These are phyloP conservation scores for Oryza brachyantha DNA, from an alignment of 176 grass and related monocot species.

Conservation along the genomic window DNA sequence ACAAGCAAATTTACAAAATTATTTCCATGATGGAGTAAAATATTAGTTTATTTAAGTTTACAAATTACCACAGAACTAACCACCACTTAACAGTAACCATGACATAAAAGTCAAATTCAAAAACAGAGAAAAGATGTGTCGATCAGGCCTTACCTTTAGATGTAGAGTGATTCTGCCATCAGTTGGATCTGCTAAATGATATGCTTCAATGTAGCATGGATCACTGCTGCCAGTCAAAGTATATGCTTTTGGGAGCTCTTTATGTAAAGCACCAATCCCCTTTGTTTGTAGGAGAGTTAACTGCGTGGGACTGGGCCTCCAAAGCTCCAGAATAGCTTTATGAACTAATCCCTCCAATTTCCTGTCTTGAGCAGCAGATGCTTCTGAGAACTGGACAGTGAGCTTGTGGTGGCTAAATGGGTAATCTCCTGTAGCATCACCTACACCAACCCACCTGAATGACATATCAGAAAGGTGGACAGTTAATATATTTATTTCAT, in stretches of 20 bases:
- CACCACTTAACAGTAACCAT: slow-evolving; percentile 1
- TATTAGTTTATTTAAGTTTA: not conserved
- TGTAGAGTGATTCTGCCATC: slow-evolving; percentile 93
- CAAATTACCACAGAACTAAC: not conserved
- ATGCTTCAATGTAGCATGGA: slow-evolving; percentile 95
- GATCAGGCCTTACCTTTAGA: slow-evolving; percentile 60
- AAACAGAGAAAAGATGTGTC: slow-evolving; percentile 24
- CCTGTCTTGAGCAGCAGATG: slow-evolving; percentile 84
- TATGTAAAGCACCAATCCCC: slow-evolving; percentile 67
- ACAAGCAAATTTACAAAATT: not conserved
- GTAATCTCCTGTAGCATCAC: slow-evolving; percentile 91
- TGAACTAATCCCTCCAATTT: slow-evolving; percentile 98
- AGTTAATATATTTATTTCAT: not conserved
- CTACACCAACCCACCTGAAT: slow-evolving; percentile 90
- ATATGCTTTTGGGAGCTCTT: slow-evolving; percentile 77
- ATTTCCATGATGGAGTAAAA: not conserved
- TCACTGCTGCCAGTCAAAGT: slow-evolving; percentile 83
- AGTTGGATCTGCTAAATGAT: slow-evolving; percentile 88
- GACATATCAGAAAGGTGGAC: slow-evolving; percentile 35
- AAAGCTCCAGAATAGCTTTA: slow-evolving; percentile 95
- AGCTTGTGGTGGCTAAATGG: slow-evolving; percentile 99
- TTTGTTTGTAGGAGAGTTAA: slow-evolving; percentile 84
- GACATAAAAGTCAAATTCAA: not conserved
- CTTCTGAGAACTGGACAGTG: slow-evolving; percentile 90
- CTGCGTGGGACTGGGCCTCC: slow-evolving; percentile 71